Conservation (phyloP, 495 filamentous ascomycete genomes). For the Immersiella caudata region DNA sequence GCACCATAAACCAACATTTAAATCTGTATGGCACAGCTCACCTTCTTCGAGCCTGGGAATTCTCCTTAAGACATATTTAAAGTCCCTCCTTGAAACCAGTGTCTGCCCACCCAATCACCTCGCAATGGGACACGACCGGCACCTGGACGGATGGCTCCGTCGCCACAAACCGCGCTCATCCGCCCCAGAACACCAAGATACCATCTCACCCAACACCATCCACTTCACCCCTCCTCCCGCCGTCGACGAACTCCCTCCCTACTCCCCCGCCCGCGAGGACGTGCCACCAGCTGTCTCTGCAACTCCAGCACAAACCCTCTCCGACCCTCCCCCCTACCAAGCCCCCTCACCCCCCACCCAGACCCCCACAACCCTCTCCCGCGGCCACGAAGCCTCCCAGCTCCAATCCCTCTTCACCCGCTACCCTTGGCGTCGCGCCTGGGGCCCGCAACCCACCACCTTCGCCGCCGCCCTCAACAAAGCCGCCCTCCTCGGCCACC, state of each 20-base stretch:
- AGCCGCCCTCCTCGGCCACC: background rate
- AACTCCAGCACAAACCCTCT: background rate
- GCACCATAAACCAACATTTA: too few relatives aligned
- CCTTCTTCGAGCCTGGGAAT: too few relatives aligned
- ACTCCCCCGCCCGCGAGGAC: background rate
- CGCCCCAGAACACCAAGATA: background rate
- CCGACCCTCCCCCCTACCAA: background rate
- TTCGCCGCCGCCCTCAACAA: slow-evolving; percentile 10
- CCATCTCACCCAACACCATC: background rate
- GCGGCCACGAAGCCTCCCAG: background rate
- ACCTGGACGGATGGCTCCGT: background rate
- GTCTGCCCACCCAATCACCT: too few relatives aligned
- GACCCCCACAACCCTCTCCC: background rate
- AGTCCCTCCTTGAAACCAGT: too few relatives aligned
- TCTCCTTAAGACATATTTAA: too few relatives aligned
- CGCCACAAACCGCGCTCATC: background rate
- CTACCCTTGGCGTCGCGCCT: slow-evolving; percentile 16
- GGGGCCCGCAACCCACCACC: slow-evolving; percentile 6
- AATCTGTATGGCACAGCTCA: too few relatives aligned
- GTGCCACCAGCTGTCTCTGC: background rate
- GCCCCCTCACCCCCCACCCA: background rate
- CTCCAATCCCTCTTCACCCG: slow-evolving; percentile 4
- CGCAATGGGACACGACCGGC: background rate
- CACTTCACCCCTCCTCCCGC: background rate
- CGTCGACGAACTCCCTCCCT: background rate